A percentile compares a stretch with the other conserved stretches of the same genome.
Evolutionary conservation across 2,329 filamentous ascomycete genomes (phyloP).

Genomic region (Blastomyces percursus): DNA sequence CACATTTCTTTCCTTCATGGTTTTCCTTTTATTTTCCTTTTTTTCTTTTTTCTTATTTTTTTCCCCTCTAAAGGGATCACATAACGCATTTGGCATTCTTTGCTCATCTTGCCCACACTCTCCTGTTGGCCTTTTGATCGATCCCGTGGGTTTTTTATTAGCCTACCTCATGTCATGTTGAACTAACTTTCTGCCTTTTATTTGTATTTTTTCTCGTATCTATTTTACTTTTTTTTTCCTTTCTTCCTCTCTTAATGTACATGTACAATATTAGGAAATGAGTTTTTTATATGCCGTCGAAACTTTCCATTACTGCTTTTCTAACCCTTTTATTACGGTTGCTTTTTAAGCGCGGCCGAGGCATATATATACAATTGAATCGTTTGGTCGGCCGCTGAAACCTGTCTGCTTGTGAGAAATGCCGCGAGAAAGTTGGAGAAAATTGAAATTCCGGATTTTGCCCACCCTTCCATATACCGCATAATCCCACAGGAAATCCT

Average conservation of each 20-base stretch:
- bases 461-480: background rate
- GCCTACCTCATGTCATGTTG: background rate
- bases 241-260: conserved; percentile 1
- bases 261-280: conserved; percentile 6
- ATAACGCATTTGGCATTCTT: background rate
- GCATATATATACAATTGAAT: background rate
- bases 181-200: background rate
- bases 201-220: background rate
- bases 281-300: background rate
- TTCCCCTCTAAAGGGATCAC: background rate
- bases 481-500: background rate
- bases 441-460: background rate
- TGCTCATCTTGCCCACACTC: background rate
- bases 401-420: background rate
- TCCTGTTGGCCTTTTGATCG: background rate
- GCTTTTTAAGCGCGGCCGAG: background rate
- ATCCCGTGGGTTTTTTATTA: background rate
- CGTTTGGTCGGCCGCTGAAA: no score
- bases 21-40: no score
- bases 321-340: background rate
- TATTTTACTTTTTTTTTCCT: background rate
- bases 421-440: background rate
- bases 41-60: background rate
- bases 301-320: background rate
- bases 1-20: background rate